Evolutionary conservation across 116 monocot species (phyloP), one percentile per base, ranked within the genome.

Genomic region (Posidonia oceanica): DNA sequence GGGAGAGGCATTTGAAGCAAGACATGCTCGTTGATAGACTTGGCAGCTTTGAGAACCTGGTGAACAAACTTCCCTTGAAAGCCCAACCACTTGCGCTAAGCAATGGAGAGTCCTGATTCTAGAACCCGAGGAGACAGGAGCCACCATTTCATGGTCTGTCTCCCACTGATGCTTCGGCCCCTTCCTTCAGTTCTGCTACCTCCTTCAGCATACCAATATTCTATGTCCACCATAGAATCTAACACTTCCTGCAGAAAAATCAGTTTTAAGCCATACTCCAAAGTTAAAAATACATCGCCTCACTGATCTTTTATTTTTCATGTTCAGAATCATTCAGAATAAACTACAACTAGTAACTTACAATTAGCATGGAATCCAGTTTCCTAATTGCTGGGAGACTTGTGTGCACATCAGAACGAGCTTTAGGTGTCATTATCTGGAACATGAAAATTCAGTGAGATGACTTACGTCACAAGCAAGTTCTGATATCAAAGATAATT

Each of bases 351-450:
- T 36, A 23, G 29, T 0, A 61, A 66, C 90, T 58, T 78, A 98
- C 98, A 70, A 91, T 82, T 40, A 99, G 86, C 83, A 99, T 91
- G 18, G 86, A 76, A 54, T 99, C 99, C 39, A 99, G 86, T 76
- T 99, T 99, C 63, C 80, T 88, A 62, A 99, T 91, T 11, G 99
- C 99, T 13, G 94, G 99, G 59, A 99, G 88, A 75, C 67, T 83
- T 71, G 81, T 75, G 40, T 88, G 84, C 51, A 99, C 82, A 76
- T 93, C 99, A n/a, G 88, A 75, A 21, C 99, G 99, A 55, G 80
- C 80, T 81, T 88, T 93, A 4, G 94, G 88, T 2, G 84, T 93
- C 99, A 99, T 99, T 69, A 99, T 86, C 99, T 98, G 84, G 78
- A 76, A 52, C 13, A 59, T 59, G 54, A 44, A 69, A 54, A 36